Base-by-base conservation (phyloP, 805 yeast species). In the Saccharomyces eubayanus region DNA sequence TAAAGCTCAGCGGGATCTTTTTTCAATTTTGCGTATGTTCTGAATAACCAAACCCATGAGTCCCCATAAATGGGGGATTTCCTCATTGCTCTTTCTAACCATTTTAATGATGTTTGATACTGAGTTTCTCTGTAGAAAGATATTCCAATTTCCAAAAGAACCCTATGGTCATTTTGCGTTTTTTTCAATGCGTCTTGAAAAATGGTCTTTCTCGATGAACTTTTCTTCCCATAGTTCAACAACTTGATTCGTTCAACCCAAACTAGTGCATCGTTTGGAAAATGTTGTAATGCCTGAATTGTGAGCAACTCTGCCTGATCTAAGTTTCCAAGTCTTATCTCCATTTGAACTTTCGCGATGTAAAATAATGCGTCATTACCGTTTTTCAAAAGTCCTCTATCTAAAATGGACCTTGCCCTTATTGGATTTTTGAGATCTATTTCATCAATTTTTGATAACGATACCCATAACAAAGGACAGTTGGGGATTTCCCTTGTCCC, bases 11-110 rank as follows among this genome's bases (percentile, higher is more conserved):
- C 30, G n/a, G 51, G 20, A 24, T 58, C 57, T 27, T 64, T 62
- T 5, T 59, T 55, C 27, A 76, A 56, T 56, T 74, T 77, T 21
- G 59, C 50, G 47, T 74, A 53, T 57, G 77, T 80, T 28, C 75
- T 73, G 59, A 79, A 80, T 49, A 75, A 62, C 85, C 89, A 84
- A 0, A 82, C 79, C 86, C 95, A 89, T 2, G 77, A 69, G 68
- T 91, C 97, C 3, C 96, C 97, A 63, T 74, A 79, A n/a, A 69
- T 72, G 0, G 72, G 66, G 53, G 83, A 82, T 2, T 75, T 72
- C n/a, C 70, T 73, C 10, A 84, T 64, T 0, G 94, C 87, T 51
- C 86, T 74, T 49, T 84, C 85, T 53, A 89, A 79, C 89, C 96
- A 91, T 12, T 83, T 76, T 53, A 74, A 72, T 0, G 95, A 88